Evolutionary conservation across 2,329 filamentous ascomycete species (phyloP).

Genomic region (Fusarium anthophilum): DNA sequence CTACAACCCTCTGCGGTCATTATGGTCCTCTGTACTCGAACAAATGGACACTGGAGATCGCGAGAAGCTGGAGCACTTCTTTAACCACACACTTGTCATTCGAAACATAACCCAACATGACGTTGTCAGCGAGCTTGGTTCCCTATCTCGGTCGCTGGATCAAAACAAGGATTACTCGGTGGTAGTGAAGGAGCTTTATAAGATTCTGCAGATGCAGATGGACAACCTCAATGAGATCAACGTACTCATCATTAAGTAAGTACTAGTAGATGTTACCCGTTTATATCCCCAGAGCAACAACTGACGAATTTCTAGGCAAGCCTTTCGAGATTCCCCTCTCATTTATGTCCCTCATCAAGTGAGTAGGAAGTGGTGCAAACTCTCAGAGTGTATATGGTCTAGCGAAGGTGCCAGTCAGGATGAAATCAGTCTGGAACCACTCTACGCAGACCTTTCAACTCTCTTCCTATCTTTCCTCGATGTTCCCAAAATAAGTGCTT

Average conservation of each 20-base stretch:
- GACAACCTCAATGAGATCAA: neutral
- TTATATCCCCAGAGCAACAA: fast-evolving
- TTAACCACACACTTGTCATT: neutral
- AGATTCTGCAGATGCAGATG: neutral
- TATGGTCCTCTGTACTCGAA: neutral
- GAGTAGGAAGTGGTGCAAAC: neutral
- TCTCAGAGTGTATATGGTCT: neutral
- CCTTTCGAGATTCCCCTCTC: neutral
- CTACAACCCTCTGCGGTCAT: neutral
- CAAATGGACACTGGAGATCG: neutral
- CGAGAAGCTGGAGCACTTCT: neutral
- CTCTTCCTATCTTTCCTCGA: neutral
- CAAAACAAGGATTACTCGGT: neutral
- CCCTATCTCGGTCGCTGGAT: neutral
- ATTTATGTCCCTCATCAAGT: neutral
- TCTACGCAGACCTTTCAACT: neutral
- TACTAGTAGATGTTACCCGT: fast-evolving
- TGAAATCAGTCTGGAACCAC: neutral
- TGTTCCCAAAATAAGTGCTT: neutral
- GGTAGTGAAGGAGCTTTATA: neutral
- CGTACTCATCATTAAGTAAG: neutral
- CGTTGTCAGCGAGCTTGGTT: neutral
- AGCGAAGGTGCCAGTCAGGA: neutral
- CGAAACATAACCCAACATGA: neutral
- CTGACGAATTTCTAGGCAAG: neutral